These are phyloP conservation scores for Populus deltoides DNA, from an alignment of 345 rosid genomes.

Conservation along the genomic window DNA sequence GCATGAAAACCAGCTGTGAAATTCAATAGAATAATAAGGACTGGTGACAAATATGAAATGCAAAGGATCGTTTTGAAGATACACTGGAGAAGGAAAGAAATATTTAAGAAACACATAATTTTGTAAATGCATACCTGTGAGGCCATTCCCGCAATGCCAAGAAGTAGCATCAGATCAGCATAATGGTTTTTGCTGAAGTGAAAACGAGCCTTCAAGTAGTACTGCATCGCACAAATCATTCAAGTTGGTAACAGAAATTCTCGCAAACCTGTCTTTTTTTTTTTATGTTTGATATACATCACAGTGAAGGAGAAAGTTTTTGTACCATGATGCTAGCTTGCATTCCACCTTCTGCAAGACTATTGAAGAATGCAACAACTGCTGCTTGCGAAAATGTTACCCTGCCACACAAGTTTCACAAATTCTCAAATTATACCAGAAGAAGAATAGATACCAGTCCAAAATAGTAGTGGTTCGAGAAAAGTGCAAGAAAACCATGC, in stretches of 20 bases:
- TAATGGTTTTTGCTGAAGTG: conserved; percentile 73
- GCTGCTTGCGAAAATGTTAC: conserved; percentile 62
- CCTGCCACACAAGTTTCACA: conserved; percentile 38
- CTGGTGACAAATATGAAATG: neutral
- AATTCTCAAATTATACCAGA: neutral
- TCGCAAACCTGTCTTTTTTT: no score
- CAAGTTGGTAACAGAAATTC: neutral
- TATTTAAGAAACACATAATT: neutral
- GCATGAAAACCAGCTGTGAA: conserved; percentile 69
- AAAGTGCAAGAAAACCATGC: neutral
- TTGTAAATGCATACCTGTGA: conserved; percentile 47
- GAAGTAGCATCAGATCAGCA: conserved; percentile 66
- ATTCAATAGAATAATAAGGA: conserved; percentile 3
- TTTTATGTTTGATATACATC: neutral
- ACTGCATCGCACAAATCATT: conserved; percentile 44
- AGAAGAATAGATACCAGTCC: neutral
- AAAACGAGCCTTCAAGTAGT: conserved; percentile 82
- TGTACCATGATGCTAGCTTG: conserved; percentile 58
- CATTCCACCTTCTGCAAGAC: conserved; percentile 65
- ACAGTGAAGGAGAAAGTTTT: neutral
- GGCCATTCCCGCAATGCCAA: conserved; percentile 48
- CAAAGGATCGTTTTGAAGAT: neutral
- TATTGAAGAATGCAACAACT: conserved; percentile 67
- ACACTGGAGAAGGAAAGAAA: neutral
- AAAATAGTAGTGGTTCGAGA: neutral